Conservation (phyloP, 805 yeast genomes). For the Wickerhamomyces alni region DNA sequence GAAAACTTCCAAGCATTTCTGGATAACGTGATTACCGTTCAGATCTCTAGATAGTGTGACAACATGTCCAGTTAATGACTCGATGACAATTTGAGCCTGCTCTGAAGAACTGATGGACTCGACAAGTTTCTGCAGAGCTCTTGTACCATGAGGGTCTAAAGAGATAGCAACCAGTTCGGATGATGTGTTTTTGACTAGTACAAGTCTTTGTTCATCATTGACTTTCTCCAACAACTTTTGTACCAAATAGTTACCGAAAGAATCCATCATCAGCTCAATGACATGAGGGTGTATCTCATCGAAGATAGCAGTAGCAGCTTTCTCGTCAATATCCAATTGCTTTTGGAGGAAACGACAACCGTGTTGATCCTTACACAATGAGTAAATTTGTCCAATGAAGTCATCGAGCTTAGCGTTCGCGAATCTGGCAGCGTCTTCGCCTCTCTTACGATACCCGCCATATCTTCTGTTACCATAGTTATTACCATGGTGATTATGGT, state of each 20-base stretch:
- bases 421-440: slow-evolving; percentile 66
- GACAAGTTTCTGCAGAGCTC: slow-evolving; percentile 89
- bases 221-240: slow-evolving; percentile 86
- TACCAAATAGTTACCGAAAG: slow-evolving; percentile 94
- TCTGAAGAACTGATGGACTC: slow-evolving; percentile 71
- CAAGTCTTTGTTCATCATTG: slow-evolving; percentile 59
- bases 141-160: slow-evolving; percentile 90
- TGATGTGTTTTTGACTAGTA: slow-evolving; percentile 64
- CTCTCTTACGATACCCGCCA: slow-evolving; percentile 20
- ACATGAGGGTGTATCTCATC: slow-evolving; percentile 73
- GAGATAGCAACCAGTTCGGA: slow-evolving; percentile 76
- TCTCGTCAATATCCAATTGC: slow-evolving; percentile 63
- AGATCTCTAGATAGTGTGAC: slow-evolving; percentile 79
- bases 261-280: slow-evolving; percentile 87
- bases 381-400: slow-evolving; percentile 65
- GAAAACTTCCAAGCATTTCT: slow-evolving; percentile 78
- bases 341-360: slow-evolving; percentile 92
- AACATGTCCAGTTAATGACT: slow-evolving; percentile 60
- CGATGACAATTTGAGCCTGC: slow-evolving; percentile 61
- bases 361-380: slow-evolving; percentile 91
- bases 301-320: slow-evolving; percentile 70
- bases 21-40: slow-evolving; percentile 95
- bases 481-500: slow-evolving; percentile 1
- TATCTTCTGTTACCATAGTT: slow-evolving; percentile 15
- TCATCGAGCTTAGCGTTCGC: slow-evolving; percentile 63